Evolutionary conservation across 257 asterid species (phyloP), one percentile per base, ranked within the genome.

Genomic region (Plantago major): DNA sequence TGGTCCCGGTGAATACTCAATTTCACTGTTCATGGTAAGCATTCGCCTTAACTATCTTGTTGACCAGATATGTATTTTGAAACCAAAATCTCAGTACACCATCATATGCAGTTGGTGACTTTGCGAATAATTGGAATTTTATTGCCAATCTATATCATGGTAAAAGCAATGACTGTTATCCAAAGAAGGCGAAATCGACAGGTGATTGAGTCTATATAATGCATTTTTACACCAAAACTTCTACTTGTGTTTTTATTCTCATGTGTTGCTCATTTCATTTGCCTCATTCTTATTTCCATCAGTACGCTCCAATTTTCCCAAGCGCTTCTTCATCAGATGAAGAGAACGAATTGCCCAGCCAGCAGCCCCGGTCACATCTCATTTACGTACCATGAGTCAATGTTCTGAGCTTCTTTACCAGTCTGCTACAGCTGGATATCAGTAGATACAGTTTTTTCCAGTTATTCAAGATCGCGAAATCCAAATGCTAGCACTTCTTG

Each of bases 61-160:
- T 53, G 37, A 42, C 13, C 10, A 48, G 22, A 46, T 42, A n/a
- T 40, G 16, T 37, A 8, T 53, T 37, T 40, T 2, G 42, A 55
- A 40, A 46, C 17, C 56, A 55, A 26, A 42, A 33, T 37, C 48
- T 51, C 37, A 22, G 2, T 3, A 7, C 42, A 46, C 45, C 47
- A 69, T 15, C 26, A 26, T 19, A 53, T 73, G 77, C 85, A 89
- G 95, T 44, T 81, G 53, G 19, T 84, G 59, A 47, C 67, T 54
- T 56, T 86, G 80, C 81, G 88, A 43, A 61, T 63, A 9, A 62
- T 78, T 48, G 95, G 87, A 64, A 74, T 89, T 66, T 66, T 82
- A 57, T 16, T 80, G 71, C 90, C 94, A 3, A 63, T 89, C 26
- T 86, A 67, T 65, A 74, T 84, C 55, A 79, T 80, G 81, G 78